A percentile compares a stretch with the other conserved stretches of the same genome.
phyloP scores from a whole-genome alignment of 1,139 yeast species.

The Taphrina wiesneri region DNA sequence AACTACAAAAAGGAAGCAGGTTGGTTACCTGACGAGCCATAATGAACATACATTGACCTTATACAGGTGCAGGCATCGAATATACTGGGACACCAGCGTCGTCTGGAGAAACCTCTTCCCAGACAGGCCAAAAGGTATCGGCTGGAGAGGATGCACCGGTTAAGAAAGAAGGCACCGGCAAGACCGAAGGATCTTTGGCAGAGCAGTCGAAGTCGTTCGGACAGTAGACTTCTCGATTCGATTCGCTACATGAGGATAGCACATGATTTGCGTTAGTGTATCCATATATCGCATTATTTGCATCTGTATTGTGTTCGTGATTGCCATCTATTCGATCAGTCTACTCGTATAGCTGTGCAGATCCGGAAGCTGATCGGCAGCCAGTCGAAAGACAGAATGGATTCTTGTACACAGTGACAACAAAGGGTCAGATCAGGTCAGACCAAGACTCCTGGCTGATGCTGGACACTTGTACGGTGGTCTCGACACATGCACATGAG shows the following conservation, averaged over 20 bases:
- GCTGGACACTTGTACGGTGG: no score
- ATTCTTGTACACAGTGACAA: no score
- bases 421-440: no score
- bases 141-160: neutral
- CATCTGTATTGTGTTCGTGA: no score
- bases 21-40: neutral
- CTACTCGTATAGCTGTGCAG: no score
- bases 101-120: neutral
- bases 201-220: constrained; percentile 16
- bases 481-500: no score
- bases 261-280: no score
- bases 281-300: no score
- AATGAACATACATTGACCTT: neutral
- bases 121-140: neutral
- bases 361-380: no score
- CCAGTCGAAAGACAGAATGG: no score
- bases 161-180: constrained; percentile 15
- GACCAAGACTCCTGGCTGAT: no score
- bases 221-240: neutral
- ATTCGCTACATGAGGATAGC: neutral
- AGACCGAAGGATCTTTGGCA: constrained; percentile 16
- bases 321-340: no score
- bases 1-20: constrained; percentile 24
- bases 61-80: constrained; percentile 6
- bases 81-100: constrained; percentile 18